These are phyloP conservation scores for Begonia peltatifolia DNA, from an alignment of 306 rosid species.

Conservation along the genomic window DNA sequence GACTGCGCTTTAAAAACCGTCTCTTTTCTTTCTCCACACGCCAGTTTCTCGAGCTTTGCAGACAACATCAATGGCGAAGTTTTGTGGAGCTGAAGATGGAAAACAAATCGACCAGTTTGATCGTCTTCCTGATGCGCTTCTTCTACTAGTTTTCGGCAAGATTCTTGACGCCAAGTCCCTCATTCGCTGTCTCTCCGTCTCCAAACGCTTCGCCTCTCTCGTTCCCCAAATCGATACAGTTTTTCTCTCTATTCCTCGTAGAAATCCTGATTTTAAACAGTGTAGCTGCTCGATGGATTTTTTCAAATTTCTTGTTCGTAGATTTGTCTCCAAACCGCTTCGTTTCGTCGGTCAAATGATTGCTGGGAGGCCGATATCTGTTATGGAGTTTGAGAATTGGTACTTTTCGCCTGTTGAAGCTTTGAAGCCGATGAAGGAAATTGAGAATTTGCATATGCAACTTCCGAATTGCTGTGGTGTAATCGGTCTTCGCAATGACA, in stretches of 20 bases:
- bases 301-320: constrained; percentile 3
- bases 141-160: constrained; percentile 20
- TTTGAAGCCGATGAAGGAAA: constrained; percentile 12
- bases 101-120: constrained; percentile 10
- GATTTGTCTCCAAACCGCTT: constrained; percentile 5
- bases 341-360: constrained; percentile 12
- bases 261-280: background rate
- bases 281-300: background rate
- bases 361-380: background rate
- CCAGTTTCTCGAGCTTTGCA: too few species aligned
- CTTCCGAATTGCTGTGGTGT: constrained; percentile 14
- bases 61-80: background rate
- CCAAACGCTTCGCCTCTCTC: constrained; percentile 23
- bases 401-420: constrained; percentile 13
- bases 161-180: constrained; percentile 20
- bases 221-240: constrained; percentile 14
- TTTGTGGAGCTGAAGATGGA: background rate
- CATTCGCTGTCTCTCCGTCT: constrained; percentile 21
- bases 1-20: too few species aligned
- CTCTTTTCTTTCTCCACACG: too few species aligned
- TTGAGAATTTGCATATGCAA: constrained; percentile 10
- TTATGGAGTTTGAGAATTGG: background rate
- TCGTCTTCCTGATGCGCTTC: constrained; percentile 18
- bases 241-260: constrained; percentile 17
- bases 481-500: background rate